Evolutionary conservation across 2,329 filamentous ascomycete genomes (phyloP).

Genomic region (Talaromyces albobiverticillius): DNA sequence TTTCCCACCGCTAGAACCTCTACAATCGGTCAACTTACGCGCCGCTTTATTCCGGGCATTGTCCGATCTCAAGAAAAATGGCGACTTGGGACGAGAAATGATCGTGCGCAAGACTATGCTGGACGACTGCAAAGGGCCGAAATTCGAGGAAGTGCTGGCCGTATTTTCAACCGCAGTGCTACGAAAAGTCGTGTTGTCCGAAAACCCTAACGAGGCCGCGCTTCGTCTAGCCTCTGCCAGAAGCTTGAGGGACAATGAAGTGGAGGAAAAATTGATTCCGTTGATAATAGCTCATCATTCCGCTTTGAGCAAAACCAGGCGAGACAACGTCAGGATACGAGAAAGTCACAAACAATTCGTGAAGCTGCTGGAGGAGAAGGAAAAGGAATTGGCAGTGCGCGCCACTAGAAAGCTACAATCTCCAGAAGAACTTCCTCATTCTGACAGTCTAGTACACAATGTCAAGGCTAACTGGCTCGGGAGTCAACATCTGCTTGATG

Average conservation of each 20-base stretch:
- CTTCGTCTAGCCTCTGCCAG: slow-evolving; percentile 56
- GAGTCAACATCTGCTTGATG: slow-evolving; percentile 69
- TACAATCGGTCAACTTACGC: slow-evolving; percentile 87
- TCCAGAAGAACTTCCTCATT: slow-evolving; percentile 40
- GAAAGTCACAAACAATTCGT: slow-evolving; percentile 63
- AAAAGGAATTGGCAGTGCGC: slow-evolving; percentile 48
- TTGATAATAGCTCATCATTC: slow-evolving; percentile 71
- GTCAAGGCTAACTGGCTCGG: slow-evolving; percentile 74
- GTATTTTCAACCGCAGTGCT: slow-evolving; percentile 81
- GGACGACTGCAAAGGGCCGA: slow-evolving; percentile 91
- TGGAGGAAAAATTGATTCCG: slow-evolving; percentile 50
- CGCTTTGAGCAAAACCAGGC: slow-evolving; percentile 60
- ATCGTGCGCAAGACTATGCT: slow-evolving; percentile 91
- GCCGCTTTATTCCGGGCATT: slow-evolving; percentile 77
- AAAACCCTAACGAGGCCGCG: slow-evolving; percentile 40
- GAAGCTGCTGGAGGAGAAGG: slow-evolving; percentile 62
- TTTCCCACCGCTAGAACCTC: slow-evolving; percentile 84
- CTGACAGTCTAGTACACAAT: slow-evolving; percentile 39
- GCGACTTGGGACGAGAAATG: slow-evolving; percentile 72
- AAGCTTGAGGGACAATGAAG: slow-evolving; percentile 29
- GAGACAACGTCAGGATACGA: slow-evolving; percentile 59
- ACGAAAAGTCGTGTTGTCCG: slow-evolving; percentile 60
- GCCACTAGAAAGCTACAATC: slow-evolving; percentile 25
- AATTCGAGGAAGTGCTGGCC: slow-evolving; percentile 80
- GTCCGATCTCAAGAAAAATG: slow-evolving; percentile 84